Base-by-base conservation (phyloP, 2,329 filamentous ascomycete genomes). In the Magnaporthiopsis rhizophila region DNA sequence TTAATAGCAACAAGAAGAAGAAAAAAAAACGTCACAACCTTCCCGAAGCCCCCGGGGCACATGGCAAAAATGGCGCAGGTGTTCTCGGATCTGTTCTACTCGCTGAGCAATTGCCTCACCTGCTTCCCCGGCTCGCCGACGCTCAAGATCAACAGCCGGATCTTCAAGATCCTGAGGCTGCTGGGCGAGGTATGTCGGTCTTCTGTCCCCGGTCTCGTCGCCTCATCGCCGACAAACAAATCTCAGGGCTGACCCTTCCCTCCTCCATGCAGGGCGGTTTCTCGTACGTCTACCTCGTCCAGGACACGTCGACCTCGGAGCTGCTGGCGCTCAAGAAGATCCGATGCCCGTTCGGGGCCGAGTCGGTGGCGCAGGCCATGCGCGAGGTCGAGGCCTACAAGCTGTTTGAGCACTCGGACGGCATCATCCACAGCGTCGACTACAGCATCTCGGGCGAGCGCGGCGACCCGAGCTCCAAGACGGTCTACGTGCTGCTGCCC, bases 291-390 rank as follows among this genome's bases (percentile, higher is more conserved):
- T 99, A 99, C 79, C 90, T 99, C 66, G 95, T 99, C 66, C 91
- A 98, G 81, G 93, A 97, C 76, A 94, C 90, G 61, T 82, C 86
- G 64, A 89, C 87, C 63, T 90, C 91, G 66, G 87, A 94, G 71
- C 85, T 97, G 60, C 94, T 96, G 76, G 95, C 95, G 24, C 87
- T 98, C 67, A 99, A 99, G 79, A 99, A 99, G 84, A 99, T 99
- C 76, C 89, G 94, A 74, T 99, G 95, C 81, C 94, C 95, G 5
- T 98, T 99, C 73, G 95, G 95, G 69, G 90, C 95, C 76, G 95
- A 99, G 81, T 97, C 92, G 32, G 94, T 99, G 65, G 88, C 92
- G 69, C 92, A 91, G 75, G 95, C 95, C 62, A 89, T 98, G 83
- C 94, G 94, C 76, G 95, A 99, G 80, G 95, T 98, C 67, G 94